A percentile compares a stretch with the other conserved stretches of the same genome.
These are phyloP conservation scores for Lanmaoa pseudosensibilis DNA, from an alignment of 768 basidiomycete genomes.

Conservation along the genomic window DNA sequence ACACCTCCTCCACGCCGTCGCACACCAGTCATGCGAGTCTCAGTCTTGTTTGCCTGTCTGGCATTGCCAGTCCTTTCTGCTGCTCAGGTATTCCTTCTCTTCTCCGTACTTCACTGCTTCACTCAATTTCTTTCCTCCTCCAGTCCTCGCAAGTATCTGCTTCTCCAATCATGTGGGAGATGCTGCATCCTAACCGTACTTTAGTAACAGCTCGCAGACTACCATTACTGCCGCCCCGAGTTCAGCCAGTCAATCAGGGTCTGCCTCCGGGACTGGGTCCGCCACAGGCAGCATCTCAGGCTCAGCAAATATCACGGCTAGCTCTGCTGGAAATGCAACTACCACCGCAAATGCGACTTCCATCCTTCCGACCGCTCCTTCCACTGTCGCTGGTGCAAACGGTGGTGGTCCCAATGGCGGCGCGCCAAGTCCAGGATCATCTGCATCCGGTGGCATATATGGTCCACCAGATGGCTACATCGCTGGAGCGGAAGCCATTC, in stretches of 20 bases:
- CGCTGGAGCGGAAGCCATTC: constrained; percentile 51
- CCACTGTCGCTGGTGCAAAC: constrained; percentile 48
- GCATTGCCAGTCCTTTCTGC: constrained; percentile 25
- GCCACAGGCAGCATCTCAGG: constrained; percentile 21
- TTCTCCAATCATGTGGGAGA: constrained; percentile 15
- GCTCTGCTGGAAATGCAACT: constrained; percentile 31
- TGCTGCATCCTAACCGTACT: constrained; percentile 41
- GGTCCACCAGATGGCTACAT: constrained; percentile 73
- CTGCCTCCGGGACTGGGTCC: constrained; percentile 22
- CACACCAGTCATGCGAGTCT: constrained; percentile 27
- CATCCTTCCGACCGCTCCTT: constrained; percentile 53
- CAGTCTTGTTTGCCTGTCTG: constrained; percentile 34
- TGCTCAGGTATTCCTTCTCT: constrained; percentile 33
- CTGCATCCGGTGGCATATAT: constrained; percentile 45
- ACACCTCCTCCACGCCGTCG: neutral
- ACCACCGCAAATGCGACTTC: constrained; percentile 22
- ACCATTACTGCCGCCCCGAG: constrained; percentile 49
- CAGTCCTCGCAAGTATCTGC: constrained; percentile 42
- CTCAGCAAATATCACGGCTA: constrained; percentile 18
- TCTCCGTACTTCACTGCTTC: too few species aligned
- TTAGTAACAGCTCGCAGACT: constrained; percentile 42
- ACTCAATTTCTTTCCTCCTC: constrained; percentile 4
- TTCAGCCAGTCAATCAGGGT: constrained; percentile 21
- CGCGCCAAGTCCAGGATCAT: constrained; percentile 61
- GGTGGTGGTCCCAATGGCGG: constrained; percentile 42